phyloP scores from a whole-genome alignment of 495 filamentous ascomycete genomes.

The Halenospora varia region DNA sequence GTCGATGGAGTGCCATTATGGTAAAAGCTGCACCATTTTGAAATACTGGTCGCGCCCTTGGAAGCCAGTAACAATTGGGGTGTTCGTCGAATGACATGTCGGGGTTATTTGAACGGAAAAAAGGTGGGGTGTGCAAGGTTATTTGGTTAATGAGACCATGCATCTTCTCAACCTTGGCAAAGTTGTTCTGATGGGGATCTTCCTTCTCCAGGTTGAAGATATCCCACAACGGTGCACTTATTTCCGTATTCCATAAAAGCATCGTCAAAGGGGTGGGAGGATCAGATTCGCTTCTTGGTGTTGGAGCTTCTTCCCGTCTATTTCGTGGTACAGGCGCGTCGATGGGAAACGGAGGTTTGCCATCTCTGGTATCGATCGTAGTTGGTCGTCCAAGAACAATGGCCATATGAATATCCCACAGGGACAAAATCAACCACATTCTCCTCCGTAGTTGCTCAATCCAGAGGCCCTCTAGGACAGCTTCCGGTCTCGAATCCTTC shows the following conservation, averaged over 20 bases:
- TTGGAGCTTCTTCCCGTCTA: conserved; percentile 26
- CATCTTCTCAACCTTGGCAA: conserved; percentile 47
- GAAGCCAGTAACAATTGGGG: conserved; percentile 49
- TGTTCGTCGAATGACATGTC: conserved; percentile 49
- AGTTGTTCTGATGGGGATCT: conserved; percentile 47
- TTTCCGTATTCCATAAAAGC: conserved; percentile 23
- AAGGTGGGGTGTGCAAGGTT: conserved; percentile 43
- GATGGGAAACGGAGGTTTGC: conserved; percentile 32
- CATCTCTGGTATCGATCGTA: conserved; percentile 42
- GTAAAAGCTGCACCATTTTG: conserved; percentile 46
- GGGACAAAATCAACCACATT: conserved; percentile 52
- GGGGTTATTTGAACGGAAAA: conserved; percentile 42
- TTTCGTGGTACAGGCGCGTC: conserved; percentile 33
- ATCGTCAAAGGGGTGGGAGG: conserved; percentile 33
- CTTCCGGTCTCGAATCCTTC: conserved; percentile 43
- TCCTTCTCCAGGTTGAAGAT: conserved; percentile 42
- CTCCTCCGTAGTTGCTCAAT: conserved; percentile 45
- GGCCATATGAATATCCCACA: conserved; percentile 59
- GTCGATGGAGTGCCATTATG: conserved; percentile 58
- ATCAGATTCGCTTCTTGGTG: conserved; percentile 28
- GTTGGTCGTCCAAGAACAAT: conserved; percentile 56
- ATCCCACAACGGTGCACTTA: conserved; percentile 21
- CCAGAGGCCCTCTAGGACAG: conserved; percentile 49
- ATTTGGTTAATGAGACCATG: conserved; percentile 45
- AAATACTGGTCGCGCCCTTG: conserved; percentile 39